Evolutionary conservation across 768 basidiomycete species (phyloP), one percentile per base, ranked within the genome.

Genomic region (Exsudoporus frostii): DNA sequence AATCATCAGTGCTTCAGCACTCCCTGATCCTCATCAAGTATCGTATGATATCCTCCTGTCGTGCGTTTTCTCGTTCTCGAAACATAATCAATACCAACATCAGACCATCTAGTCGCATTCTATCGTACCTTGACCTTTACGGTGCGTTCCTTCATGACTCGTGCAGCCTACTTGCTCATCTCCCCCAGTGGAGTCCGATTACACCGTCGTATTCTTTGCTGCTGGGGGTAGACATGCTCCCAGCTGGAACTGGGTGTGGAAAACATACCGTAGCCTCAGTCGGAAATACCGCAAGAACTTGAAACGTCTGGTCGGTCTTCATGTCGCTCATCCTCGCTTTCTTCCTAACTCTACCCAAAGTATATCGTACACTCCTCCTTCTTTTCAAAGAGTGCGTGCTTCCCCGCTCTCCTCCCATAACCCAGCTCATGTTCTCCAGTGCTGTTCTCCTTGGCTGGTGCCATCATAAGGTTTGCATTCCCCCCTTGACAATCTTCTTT

Each of bases 161-260:
- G 10, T 29, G 4, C n/a, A n/a, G 4, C 20, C 14, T 14, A 5
- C 24, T 19, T 22, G 19, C 50, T 58, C 36, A 60, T 53, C 11
- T 44, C n/a, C 40, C 33, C 19, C 57, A 92, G 92, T 92, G 55
- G 90, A 93, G 66, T 85, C 88, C 27, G 92, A 94, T 71, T 94
- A 94, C 61, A 87, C 88, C 3, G 84, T 93, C 20, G 81, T 92
- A 5, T 92, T 92, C 70, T 88, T 94, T 57, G 89, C 91, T 25
- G 87, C 91, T 2, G 92, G 90, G 24, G 82, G 82, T 7, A 76
- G 74, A 55, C 76, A 92, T 70, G 79, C 83, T 3, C 92, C 92
- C 6, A 79, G 80, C 24, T 92, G 90, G 90, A 89, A 85, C 58
- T 94, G 92, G 92, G 80, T 94, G 10, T 93, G 91, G 91, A 92